phyloP scores from a whole-genome alignment of 2,329 filamentous ascomycete genomes.

The Bipolaris oryzae region DNA sequence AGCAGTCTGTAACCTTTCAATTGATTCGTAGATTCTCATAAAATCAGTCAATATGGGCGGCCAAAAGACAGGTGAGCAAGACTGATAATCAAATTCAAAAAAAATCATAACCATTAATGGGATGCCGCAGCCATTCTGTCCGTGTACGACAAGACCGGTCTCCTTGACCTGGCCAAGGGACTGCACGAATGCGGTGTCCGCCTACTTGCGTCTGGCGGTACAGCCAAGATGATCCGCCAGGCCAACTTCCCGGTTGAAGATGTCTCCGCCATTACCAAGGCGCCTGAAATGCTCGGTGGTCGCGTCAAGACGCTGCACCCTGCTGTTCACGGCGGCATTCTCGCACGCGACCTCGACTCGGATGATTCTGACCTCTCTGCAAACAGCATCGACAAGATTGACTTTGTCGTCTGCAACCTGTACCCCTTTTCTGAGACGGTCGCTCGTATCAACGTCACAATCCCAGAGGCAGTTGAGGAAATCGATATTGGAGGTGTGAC shows the following conservation, averaged over 20 bases:
- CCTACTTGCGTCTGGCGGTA: slow-evolving; percentile 92
- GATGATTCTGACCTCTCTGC: slow-evolving; percentile 89
- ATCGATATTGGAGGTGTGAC: slow-evolving; percentile 97
- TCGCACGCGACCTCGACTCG: slow-evolving; percentile 90
- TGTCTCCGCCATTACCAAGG: slow-evolving; percentile 91
- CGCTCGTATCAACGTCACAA: slow-evolving; percentile 94
- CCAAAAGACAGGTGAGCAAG: slow-evolving; percentile 45
- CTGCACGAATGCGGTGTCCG: slow-evolving; percentile 47
- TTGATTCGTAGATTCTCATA: slow-evolving; percentile 19
- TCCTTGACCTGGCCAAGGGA: slow-evolving; percentile 48
- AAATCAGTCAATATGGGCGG: slow-evolving; percentile 38
- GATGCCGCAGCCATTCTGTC: slow-evolving; percentile 77
- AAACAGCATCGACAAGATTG: slow-evolving; percentile 51
- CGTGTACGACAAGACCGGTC: slow-evolving; percentile 95
- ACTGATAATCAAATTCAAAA: background rate
- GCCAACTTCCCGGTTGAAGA: slow-evolving; percentile 97
- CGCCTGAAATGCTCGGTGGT: slow-evolving; percentile 94
- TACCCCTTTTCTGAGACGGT: slow-evolving; percentile 99
- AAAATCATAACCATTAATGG: slow-evolving; percentile 6
- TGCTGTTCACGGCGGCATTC: slow-evolving; percentile 81
- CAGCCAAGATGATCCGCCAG: slow-evolving; percentile 94
- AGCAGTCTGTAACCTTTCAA: slow-evolving; percentile 16
- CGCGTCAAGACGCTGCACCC: slow-evolving; percentile 96
- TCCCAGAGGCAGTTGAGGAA: slow-evolving; percentile 96
- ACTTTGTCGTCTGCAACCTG: slow-evolving; percentile 80